Evolutionary conservation across 1,139 yeast genomes (phyloP).

Genomic region (Maudiozyma humilis): DNA sequence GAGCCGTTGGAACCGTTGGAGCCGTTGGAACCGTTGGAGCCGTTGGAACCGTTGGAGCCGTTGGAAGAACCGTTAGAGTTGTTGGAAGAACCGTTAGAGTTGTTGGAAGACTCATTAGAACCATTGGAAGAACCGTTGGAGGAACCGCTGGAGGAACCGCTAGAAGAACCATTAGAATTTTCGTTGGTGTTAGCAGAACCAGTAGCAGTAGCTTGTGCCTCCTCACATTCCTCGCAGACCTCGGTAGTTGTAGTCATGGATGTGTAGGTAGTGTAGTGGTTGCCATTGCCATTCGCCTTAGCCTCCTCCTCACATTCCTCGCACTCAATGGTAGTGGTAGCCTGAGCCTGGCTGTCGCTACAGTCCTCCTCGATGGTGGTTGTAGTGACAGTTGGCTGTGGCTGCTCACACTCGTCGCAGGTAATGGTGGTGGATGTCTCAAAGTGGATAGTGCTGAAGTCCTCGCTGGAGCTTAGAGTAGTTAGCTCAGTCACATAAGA

Average conservation of each 20-base stretch:
- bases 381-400: conserved; percentile 2
- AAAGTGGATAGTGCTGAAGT: conserved; percentile 2
- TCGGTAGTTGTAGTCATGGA: conserved; percentile 3
- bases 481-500: conserved; percentile 2
- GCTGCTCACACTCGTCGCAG: conserved; percentile 4
- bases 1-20: conserved; percentile 1
- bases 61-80: conserved; percentile 1
- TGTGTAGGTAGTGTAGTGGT: conserved; percentile 1
- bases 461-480: conserved; percentile 1
- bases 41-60: not conserved
- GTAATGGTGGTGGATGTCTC: conserved; percentile 4
- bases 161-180: not conserved
- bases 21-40: not conserved
- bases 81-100: not conserved
- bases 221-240: conserved; percentile 4
- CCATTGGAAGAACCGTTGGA: not conserved
- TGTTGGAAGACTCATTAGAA: not conserved
- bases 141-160: not conserved
- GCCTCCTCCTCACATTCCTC: conserved; percentile 3
- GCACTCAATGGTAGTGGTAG: conserved; percentile 1
- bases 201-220: conserved; percentile 4
- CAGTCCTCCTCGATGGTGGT: conserved; percentile 1
- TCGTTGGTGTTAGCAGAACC: not conserved
- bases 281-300: not conserved
- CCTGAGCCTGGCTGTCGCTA: not conserved